Conservation (phyloP, 2,329 filamentous ascomycete species). For the Epichloe sp. region DNA sequence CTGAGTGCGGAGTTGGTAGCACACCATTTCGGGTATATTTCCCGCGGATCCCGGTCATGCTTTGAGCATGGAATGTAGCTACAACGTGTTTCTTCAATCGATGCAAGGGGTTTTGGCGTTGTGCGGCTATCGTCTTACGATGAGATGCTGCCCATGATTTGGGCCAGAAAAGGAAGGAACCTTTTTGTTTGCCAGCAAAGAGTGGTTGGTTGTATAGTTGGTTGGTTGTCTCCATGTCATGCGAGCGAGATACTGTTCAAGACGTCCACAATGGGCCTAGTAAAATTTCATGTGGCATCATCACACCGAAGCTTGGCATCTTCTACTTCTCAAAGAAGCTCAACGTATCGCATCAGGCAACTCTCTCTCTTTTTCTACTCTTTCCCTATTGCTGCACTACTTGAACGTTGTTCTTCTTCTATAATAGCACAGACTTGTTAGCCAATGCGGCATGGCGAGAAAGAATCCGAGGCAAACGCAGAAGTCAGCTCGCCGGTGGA, state of each 20-base stretch:
- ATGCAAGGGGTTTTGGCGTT: neutral
- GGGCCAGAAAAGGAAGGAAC: neutral
- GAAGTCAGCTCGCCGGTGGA: neutral
- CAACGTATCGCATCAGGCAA: neutral
- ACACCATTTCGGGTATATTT: neutral
- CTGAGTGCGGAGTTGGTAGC: neutral
- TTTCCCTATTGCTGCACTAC: constrained; percentile 58
- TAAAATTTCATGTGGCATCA: too few species aligned
- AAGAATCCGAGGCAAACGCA: neutral
- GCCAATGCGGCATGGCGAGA: neutral
- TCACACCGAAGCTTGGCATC: too few species aligned
- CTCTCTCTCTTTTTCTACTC: constrained; percentile 27
- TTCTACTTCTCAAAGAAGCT: neutral
- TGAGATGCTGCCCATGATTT: neutral
- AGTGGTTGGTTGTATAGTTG: neutral
- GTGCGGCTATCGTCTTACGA: neutral
- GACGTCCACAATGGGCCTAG: too few species aligned
- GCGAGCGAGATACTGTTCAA: too few species aligned
- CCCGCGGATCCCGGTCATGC: neutral
- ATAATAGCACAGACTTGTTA: constrained; percentile 8
- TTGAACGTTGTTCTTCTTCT: constrained; percentile 87
- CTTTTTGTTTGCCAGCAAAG: neutral
- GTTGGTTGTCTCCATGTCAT: too few species aligned
- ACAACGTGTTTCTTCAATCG: neutral
- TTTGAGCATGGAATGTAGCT: neutral